These are phyloP conservation scores for Aspergillus sclerotiicarbonarius DNA, from an alignment of 495 filamentous ascomycete genomes.

Conservation along the genomic window DNA sequence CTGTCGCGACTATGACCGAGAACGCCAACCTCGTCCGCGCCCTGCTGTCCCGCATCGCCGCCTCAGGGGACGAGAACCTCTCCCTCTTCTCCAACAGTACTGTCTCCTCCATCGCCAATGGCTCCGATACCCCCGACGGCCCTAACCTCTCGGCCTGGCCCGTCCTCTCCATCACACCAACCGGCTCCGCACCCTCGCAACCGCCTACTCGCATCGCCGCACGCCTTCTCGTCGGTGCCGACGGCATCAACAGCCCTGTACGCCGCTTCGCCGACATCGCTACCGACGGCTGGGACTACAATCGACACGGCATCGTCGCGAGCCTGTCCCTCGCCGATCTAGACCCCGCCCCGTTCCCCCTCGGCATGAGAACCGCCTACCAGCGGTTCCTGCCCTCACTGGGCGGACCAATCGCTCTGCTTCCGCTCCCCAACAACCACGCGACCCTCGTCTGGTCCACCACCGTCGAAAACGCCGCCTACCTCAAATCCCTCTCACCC, in stretches of 20 bases:
- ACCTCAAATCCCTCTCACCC: slow-evolving; percentile 70
- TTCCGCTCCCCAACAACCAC: slow-evolving; percentile 80
- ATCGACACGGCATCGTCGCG: slow-evolving; percentile 85
- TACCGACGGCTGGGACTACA: slow-evolving; percentile 90
- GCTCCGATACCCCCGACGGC: slow-evolving; percentile 59
- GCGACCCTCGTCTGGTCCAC: slow-evolving; percentile 94
- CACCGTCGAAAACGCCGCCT: slow-evolving; percentile 69
- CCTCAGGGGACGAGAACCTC: slow-evolving; percentile 59
- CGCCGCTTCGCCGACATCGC: slow-evolving; percentile 83
- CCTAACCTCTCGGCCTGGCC: slow-evolving; percentile 85
- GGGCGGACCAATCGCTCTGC: slow-evolving; percentile 79
- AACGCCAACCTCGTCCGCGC: slow-evolving; percentile 83
- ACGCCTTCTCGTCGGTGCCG: slow-evolving; percentile 85
- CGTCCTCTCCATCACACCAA: slow-evolving; percentile 62
- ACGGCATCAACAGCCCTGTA: slow-evolving; percentile 93
- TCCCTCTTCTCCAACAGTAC: slow-evolving; percentile 70
- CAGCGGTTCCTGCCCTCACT: slow-evolving; percentile 88
- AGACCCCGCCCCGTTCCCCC: slow-evolving; percentile 25
- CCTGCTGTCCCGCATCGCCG: slow-evolving; percentile 66
- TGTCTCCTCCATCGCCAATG: slow-evolving; percentile 75
- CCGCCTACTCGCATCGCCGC: slow-evolving; percentile 59
- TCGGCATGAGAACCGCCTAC: slow-evolving; percentile 70
- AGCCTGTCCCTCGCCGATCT: slow-evolving; percentile 68
- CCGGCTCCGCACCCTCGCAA: slow-evolving; percentile 25
- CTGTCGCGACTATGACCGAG: slow-evolving; percentile 95